phyloP scores from a whole-genome alignment of 2,329 filamentous ascomycete species.

The Sclerotinia sclerotiorum region DNA sequence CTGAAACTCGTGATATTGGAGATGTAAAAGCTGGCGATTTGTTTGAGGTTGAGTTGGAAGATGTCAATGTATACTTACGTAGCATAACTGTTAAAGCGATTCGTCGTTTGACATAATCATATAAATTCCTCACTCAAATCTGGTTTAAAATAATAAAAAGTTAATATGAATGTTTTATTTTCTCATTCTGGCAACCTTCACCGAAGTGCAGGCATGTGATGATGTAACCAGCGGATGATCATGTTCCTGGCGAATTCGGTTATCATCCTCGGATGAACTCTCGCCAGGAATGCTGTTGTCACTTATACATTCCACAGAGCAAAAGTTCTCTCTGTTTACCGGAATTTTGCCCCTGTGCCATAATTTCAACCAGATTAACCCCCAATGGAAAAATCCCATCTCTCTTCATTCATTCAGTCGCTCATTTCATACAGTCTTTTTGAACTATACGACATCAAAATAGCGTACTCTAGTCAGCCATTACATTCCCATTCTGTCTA shows the following conservation, averaged over 20 bases:
- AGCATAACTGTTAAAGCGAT: constrained; percentile 50
- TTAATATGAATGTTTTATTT: background rate
- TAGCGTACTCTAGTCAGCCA: background rate
- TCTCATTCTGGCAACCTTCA: background rate
- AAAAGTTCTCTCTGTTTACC: background rate
- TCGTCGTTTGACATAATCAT: constrained; percentile 26
- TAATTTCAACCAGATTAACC: background rate
- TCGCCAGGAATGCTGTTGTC: constrained; percentile 8
- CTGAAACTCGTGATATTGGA: constrained; percentile 21
- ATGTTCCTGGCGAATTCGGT: background rate
- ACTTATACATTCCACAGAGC: constrained; percentile 9
- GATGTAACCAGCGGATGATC: background rate
- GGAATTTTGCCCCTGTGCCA: constrained; percentile 6
- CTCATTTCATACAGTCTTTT: background rate
- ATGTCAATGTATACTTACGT: constrained; percentile 53
- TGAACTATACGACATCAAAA: background rate
- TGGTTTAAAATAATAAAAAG: background rate
- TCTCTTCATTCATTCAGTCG: background rate
- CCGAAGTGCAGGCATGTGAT: background rate
- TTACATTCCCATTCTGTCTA: background rate
- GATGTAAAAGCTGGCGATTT: constrained; percentile 51
- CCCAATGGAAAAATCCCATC: background rate
- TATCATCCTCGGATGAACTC: no score
- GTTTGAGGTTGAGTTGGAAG: constrained; percentile 54
- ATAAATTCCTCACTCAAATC: background rate